These are phyloP conservation scores for Phaseolus lunatus DNA, from an alignment of 306 rosid genomes.

Conservation along the genomic window DNA sequence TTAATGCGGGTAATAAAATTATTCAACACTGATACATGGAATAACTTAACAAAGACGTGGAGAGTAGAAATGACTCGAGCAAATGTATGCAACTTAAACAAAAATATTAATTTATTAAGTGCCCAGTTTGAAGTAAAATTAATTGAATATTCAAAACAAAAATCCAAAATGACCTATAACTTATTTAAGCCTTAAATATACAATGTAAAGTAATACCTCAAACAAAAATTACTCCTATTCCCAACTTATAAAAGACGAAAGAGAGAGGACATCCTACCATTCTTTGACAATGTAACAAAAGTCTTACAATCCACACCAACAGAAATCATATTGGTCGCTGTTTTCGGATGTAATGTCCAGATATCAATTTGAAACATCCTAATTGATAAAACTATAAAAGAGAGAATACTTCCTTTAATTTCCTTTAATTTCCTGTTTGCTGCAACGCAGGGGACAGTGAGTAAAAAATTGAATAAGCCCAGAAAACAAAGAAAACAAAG, in stretches of 20 bases:
- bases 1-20: too few species aligned
- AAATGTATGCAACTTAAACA: too few species aligned
- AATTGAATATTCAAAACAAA: too few species aligned
- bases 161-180: too few species aligned
- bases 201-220: background rate
- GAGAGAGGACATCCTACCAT: background rate
- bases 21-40: too few species aligned
- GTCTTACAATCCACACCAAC: background rate
- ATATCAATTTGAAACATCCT: conserved; percentile 26
- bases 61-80: too few species aligned
- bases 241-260: background rate
- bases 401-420: conserved; percentile 16
- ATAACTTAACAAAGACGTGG: too few species aligned
- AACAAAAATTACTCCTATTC: background rate
- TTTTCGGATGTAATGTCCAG: conserved; percentile 5
- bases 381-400: conserved; percentile 21
- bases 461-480: conserved; percentile 51
- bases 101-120: too few species aligned
- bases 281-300: conserved; percentile 26
- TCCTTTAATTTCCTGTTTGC: conserved; percentile 33
- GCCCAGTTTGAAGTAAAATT: too few species aligned
- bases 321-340: conserved; percentile 1
- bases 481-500: background rate
- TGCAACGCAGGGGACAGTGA: conserved; percentile 19
- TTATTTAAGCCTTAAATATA: too few species aligned